Evolutionary conservation across 2,329 filamentous ascomycete genomes (phyloP).

Genomic region (Aspergillus sp.): DNA sequence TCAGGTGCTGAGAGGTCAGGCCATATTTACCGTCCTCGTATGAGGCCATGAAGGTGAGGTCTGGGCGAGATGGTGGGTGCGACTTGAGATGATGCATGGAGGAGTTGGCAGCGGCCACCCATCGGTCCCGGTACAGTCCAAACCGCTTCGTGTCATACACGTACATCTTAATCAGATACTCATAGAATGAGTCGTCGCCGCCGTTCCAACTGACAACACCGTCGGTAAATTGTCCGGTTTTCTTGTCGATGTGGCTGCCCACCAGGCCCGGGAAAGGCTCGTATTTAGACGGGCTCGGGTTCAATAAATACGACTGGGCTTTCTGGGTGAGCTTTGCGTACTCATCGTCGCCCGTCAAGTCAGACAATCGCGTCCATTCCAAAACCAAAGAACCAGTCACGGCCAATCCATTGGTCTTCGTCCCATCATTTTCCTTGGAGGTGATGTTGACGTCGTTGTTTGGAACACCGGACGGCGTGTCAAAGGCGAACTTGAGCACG

Average conservation of each 20-base stretch:
- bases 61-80: constrained; percentile 60
- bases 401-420: constrained; percentile 65
- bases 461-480: constrained; percentile 71
- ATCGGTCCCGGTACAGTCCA: constrained; percentile 63
- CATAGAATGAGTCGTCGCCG: constrained; percentile 76
- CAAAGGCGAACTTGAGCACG: constrained; percentile 70
- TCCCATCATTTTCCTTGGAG: constrained; percentile 46
- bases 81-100: constrained; percentile 67
- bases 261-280: constrained; percentile 76
- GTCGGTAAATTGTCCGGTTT: constrained; percentile 63
- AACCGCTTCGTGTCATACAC: constrained; percentile 68
- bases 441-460: constrained; percentile 63
- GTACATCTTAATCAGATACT: constrained; percentile 90
- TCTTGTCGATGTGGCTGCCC: constrained; percentile 62
- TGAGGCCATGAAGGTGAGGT: constrained; percentile 61
- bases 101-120: constrained; percentile 70
- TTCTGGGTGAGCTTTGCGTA: constrained; percentile 65
- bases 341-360: constrained; percentile 62
- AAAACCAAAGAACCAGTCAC: constrained; percentile 73
- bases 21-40: constrained; percentile 32
- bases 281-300: constrained; percentile 56
- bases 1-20: constrained; percentile 49
- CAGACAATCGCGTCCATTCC: constrained; percentile 78
- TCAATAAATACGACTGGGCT: constrained; percentile 65
- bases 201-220: constrained; percentile 70